Conservation (phyloP, 2,329 filamentous ascomycete genomes). For the Fusarium verticillioides region DNA sequence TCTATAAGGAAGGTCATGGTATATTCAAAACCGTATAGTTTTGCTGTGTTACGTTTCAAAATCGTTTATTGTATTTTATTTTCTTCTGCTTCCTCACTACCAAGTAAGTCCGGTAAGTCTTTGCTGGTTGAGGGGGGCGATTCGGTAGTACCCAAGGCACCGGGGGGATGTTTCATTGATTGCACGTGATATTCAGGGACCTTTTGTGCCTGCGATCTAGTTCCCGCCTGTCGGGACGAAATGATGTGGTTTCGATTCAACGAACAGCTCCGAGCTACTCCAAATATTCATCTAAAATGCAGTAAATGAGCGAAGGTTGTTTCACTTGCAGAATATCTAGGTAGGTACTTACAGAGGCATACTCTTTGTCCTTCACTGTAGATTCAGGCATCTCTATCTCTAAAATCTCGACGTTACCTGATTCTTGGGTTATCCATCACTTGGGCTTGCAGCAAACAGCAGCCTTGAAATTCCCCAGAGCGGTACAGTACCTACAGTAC, state of each 20-base stretch:
- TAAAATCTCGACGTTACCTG: background rate
- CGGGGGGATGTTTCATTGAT: background rate
- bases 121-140: background rate
- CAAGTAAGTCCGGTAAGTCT: background rate
- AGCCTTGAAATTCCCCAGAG: constrained; percentile 13
- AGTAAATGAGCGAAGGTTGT: background rate
- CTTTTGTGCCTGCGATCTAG: background rate
- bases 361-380: background rate
- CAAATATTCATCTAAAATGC: background rate
- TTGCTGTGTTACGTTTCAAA: too few relatives aligned
- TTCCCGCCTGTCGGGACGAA: constrained; percentile 6
- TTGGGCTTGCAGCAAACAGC: background rate
- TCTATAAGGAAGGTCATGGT: background rate
- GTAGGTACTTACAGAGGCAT: background rate
- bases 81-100: background rate
- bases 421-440: background rate
- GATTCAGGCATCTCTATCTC: background rate
- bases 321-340: background rate
- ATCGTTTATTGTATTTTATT: background rate
- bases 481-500: background rate
- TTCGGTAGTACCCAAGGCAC: background rate
- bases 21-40: background rate
- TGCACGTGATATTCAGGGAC: constrained; percentile 8
- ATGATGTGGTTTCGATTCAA: background rate
- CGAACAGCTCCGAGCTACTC: background rate